Base-by-base conservation (phyloP, 805 yeast genomes). In the Saccharomyces jurei region DNA sequence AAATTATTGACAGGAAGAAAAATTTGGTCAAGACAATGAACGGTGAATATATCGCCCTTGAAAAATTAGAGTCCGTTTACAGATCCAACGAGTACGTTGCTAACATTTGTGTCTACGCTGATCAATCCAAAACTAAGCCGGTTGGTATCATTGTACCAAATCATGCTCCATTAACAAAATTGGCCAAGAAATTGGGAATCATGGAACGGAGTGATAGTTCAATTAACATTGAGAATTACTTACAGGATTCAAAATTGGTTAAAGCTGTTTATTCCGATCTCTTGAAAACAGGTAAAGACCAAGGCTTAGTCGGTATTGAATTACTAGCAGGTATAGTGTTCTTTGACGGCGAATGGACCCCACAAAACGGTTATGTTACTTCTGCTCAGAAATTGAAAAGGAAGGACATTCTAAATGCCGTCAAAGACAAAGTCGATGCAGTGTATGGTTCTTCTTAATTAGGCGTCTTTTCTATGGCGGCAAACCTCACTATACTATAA, bases 21-120 rank as follows among this genome's bases (percentile, higher is more conserved):
- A 94, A 94, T 71, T 79, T 94, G 72, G 96, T 94, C 63, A 94
- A 94, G 80, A 94, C 99, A 21, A 78, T 81, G 65, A 92, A 94
- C 70, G 99, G 99, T 74, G 99, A 94, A 76, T 94, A 94, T 73
- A 89, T 94, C 71, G 99, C 99, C 3, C 79, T 94, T 65, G 99
- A 94, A 74, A 91, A 91, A 74, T 77, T 94, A 61, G 99, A 94
- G 75, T 80, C 96, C 10, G 78, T 87, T 50, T 94, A 94, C 77
- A 82, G 97, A 74, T 86, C 97, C 30, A 86, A 86, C 71, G 74
- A 81, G 48, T 77, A 78, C 59, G 94, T 92, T 41, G 73, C 77
- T 52, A 92, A 94, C 75, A 77, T 92, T 59, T 91, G 97, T 74
- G 91, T 90, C 59, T 92, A 91, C 69, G 98, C 98, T 50, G 97